Base-by-base conservation (phyloP, 2,329 filamentous ascomycete genomes). In the Calonectria pteridis region DNA sequence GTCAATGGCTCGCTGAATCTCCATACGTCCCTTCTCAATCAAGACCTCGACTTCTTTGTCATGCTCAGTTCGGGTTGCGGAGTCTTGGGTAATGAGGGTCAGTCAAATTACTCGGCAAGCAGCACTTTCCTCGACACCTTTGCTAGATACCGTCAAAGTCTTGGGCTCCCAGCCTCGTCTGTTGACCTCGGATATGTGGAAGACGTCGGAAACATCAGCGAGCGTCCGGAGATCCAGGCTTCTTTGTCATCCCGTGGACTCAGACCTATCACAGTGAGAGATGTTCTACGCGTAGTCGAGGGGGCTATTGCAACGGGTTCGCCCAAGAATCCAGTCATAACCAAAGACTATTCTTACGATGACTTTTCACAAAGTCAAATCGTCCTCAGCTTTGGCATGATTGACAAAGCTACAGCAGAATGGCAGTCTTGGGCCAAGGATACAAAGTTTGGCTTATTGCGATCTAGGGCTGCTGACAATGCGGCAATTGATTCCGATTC, bases 391-490 rank as follows among this genome's bases (percentile, higher is more conserved):
- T 78, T 78, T 58, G 77, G 77, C 20, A 78, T 74, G 74, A 79
- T 78, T 33, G 77, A 79, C 62, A 79, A 77, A 4, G 64, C 70
- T 35, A 78, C 77, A 28, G 72, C 72, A 65, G 77, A 77, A 33
- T 77, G 67, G 70, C 77, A 78, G 7, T 78, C 77, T 49, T 78
- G 77, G 77, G 77, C 77, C 40, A 78, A 78, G 58, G 77, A 78
- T 31, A n/a, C 76, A 37, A 78, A 78, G 51, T 78, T 78, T 18
- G 77, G 77, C 1, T 62, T 78, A 26, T 35, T 78, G 33, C 71
- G 69, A 40, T 79, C 76, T 3, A 76, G 69, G 20, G 68, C 72
- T 11, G 62, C 72, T 63, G 77, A 73, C 10, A 78, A 78, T 20
- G 71, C 74, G 14, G 67, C 72, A 35, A 53, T 62, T 29, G 77